phyloP scores from a whole-genome alignment of 2,329 filamentous ascomycete species.

The Periconia sp. region DNA sequence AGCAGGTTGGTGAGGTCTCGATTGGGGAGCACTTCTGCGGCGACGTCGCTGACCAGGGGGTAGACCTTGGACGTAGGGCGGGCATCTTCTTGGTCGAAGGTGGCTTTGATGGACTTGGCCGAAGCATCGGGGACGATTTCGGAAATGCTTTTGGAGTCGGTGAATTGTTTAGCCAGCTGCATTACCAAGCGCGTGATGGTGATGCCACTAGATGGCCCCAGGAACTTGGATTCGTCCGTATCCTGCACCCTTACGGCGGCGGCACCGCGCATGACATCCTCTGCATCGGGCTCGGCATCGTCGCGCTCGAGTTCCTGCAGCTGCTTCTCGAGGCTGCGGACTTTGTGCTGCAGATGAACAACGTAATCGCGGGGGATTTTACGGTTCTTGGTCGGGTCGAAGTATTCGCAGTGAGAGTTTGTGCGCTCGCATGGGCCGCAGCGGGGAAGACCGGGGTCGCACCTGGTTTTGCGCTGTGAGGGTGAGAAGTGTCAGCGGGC shows the following conservation, averaged over 20 bases:
- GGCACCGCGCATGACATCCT: constrained; percentile 84
- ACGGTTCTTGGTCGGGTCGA: constrained; percentile 81
- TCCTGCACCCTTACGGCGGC: constrained; percentile 84
- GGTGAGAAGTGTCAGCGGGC: constrained; percentile 2
- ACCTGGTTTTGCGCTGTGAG: constrained; percentile 85
- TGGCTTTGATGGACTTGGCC: constrained; percentile 67
- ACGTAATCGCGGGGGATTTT: constrained; percentile 92
- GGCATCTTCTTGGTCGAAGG: constrained; percentile 65
- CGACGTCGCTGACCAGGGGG: constrained; percentile 82
- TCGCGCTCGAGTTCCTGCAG: constrained; percentile 77
- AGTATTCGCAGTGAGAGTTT: constrained; percentile 92
- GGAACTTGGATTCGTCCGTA: constrained; percentile 83
- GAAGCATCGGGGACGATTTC: constrained; percentile 82
- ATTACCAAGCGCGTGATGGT: constrained; percentile 93
- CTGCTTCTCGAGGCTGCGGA: constrained; percentile 79
- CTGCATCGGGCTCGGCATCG: constrained; percentile 68
- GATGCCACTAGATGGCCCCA: constrained; percentile 93
- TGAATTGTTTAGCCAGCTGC: constrained; percentile 94
- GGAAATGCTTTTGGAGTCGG: constrained; percentile 85
- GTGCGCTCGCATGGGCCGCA: constrained; percentile 92
- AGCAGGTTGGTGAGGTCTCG: constrained; percentile 74
- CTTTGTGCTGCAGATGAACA: constrained; percentile 84
- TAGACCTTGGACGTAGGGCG: constrained; percentile 79
- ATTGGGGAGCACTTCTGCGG: constrained; percentile 74
- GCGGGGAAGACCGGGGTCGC: constrained; percentile 87